Conservation (phyloP, 2,329 filamentous ascomycete genomes). For the Rachicladosporium sp. region DNA sequence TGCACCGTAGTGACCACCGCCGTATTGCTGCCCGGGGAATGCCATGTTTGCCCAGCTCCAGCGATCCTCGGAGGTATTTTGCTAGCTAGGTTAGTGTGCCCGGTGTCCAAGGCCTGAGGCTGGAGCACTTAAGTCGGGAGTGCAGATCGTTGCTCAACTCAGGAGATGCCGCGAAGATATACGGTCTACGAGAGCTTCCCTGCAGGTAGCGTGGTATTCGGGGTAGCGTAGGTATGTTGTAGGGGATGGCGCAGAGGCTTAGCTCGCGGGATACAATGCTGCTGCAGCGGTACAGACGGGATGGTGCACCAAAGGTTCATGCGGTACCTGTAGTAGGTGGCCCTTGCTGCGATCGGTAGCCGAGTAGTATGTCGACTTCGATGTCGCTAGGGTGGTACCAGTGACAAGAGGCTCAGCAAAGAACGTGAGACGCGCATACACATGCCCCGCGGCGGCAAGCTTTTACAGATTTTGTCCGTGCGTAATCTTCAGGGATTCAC, state of each 20-base stretch:
- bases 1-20: constrained; percentile 9
- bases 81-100: too few species aligned
- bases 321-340: too few species aligned
- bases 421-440: too few species aligned
- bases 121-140: background rate
- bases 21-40: constrained; percentile 19
- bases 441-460: too few species aligned
- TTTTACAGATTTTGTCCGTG: too few species aligned
- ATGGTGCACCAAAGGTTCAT: background rate
- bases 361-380: too few species aligned
- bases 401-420: too few species aligned
- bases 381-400: too few species aligned
- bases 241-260: background rate
- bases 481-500: too few species aligned
- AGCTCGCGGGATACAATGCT: background rate
- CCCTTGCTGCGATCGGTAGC: too few species aligned
- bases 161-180: constrained; percentile 1
- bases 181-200: background rate
- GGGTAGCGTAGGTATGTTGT: background rate
- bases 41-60: constrained; percentile 1
- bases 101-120: too few species aligned
- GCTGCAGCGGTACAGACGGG: background rate
- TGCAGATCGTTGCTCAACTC: constrained; percentile 1
- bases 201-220: background rate
- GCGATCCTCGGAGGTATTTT: too few species aligned